Percentiles rank a stretch among this genome's conserved stretches.
Conservation (phyloP, 805 yeast species). For the Candida nitratophila region DNA sequence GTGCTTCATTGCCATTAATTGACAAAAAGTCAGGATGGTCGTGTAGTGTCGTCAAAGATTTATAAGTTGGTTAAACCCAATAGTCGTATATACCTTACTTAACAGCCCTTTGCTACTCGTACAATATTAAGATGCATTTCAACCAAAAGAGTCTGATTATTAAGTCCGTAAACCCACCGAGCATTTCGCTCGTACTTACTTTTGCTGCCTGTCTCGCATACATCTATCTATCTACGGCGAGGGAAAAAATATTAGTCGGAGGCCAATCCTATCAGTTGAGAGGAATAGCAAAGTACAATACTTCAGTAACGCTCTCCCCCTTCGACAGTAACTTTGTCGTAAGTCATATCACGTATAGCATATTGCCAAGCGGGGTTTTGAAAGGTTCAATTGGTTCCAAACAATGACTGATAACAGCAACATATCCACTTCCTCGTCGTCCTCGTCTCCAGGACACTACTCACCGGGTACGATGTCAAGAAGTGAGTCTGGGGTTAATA, state of each 20-base stretch:
- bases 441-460: slow-evolving; percentile 1
- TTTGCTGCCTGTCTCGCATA: too few species aligned
- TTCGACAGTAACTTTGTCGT: too few species aligned
- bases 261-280: not conserved
- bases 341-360: too few species aligned
- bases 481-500: slow-evolving; percentile 14
- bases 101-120: too few species aligned
- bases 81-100: too few species aligned
- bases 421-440: not conserved
- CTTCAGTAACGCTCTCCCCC: too few species aligned
- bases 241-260: too few species aligned
- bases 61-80: slow-evolving; percentile 2
- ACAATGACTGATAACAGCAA: not conserved
- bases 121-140: too few species aligned
- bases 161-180: not conserved
- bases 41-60: slow-evolving; percentile 40
- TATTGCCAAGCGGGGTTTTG: too few species aligned
- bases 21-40: slow-evolving; percentile 65
- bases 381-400: not conserved
- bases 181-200: not conserved
- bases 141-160: too few species aligned
- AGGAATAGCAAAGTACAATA: too few species aligned
- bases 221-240: too few species aligned
- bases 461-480: slow-evolving; percentile 1
- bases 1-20: slow-evolving; percentile 89